A percentile compares a stretch with the other conserved stretches of the same genome.
These are phyloP conservation scores for Capsicum pubescens DNA, from an alignment of 257 asterid species.

Conservation along the genomic window DNA sequence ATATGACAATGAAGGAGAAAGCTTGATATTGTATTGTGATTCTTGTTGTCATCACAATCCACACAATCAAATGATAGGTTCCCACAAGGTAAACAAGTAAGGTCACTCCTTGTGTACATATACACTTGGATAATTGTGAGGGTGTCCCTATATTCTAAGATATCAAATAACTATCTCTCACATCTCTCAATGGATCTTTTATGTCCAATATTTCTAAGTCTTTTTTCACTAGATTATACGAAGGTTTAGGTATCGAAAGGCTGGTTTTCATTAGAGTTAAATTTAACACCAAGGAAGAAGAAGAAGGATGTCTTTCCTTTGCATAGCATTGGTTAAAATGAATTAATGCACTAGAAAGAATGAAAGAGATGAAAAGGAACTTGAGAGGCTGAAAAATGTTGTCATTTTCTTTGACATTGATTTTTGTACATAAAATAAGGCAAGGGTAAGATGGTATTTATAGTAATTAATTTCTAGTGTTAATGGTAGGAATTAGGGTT, in stretches of 20 bases:
- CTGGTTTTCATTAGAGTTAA: slow-evolving; percentile 48
- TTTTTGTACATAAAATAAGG: slow-evolving; percentile 20
- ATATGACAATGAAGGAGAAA: slow-evolving; percentile 58
- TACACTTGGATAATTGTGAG: slow-evolving; percentile 64
- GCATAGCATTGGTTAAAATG: slow-evolving; percentile 44
- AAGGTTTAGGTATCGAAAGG: slow-evolving; percentile 41
- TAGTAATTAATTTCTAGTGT: slow-evolving; percentile 26
- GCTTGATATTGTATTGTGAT: slow-evolving; percentile 39
- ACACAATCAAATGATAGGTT: slow-evolving; percentile 65
- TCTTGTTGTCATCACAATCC: slow-evolving; percentile 53
- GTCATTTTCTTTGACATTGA: not conserved
- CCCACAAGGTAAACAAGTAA: slow-evolving; percentile 83
- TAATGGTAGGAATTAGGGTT: slow-evolving; percentile 36
- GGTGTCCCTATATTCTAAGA: slow-evolving; percentile 74
- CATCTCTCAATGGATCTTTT: slow-evolving; percentile 59
- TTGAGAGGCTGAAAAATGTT: slow-evolving; percentile 27
- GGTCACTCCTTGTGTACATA: slow-evolving; percentile 78
- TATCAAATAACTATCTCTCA: slow-evolving; percentile 66
- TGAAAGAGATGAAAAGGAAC: slow-evolving; percentile 26
- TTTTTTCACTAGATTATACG: slow-evolving; percentile 28
- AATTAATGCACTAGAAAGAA: slow-evolving; percentile 33
- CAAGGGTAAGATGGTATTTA: slow-evolving; percentile 34
- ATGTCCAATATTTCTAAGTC: slow-evolving; percentile 42
- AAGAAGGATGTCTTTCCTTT: slow-evolving; percentile 30
- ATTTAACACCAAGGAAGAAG: slow-evolving; percentile 52